phyloP scores from a whole-genome alignment of 345 rosid species.

The Aurinia saxatilis region DNA sequence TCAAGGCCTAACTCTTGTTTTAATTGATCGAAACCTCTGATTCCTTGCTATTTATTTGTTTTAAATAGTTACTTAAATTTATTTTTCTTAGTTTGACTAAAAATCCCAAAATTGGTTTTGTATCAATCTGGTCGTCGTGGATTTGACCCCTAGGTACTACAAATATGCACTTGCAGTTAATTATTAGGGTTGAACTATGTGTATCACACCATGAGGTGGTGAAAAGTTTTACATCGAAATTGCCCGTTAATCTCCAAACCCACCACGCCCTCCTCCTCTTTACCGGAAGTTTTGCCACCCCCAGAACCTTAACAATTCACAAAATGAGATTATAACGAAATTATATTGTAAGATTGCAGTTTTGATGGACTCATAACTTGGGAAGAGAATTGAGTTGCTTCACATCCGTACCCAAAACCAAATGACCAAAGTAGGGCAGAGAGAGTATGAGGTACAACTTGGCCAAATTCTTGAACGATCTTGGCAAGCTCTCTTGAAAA shows the following conservation, averaged over 20 bases:
- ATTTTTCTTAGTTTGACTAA: no score
- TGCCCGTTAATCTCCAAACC: slow-evolving; percentile 50
- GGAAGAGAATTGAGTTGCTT: not conserved
- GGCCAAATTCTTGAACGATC: slow-evolving; percentile 86
- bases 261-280: slow-evolving; percentile 78
- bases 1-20: no score
- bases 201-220: no score
- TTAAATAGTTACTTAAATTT: no score
- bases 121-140: no score
- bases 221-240: slow-evolving; percentile 67
- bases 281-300: slow-evolving; percentile 60
- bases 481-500: slow-evolving; percentile 80
- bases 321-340: not conserved
- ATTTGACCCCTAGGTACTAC: no score
- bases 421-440: slow-evolving; percentile 53
- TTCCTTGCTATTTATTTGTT: no score
- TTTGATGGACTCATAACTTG: not conserved
- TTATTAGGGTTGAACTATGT: no score
- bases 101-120: no score
- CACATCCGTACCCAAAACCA: slow-evolving; percentile 64
- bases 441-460: slow-evolving; percentile 60
- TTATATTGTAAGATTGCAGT: no score
- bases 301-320: slow-evolving; percentile 37
- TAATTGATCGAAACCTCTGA: no score
- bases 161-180: no score